Percentiles rank a stretch among this genome's conserved stretches.
These are phyloP conservation scores for Penicillium psychrosexuale DNA, from an alignment of 2,329 filamentous ascomycete species.

Conservation along the genomic window DNA sequence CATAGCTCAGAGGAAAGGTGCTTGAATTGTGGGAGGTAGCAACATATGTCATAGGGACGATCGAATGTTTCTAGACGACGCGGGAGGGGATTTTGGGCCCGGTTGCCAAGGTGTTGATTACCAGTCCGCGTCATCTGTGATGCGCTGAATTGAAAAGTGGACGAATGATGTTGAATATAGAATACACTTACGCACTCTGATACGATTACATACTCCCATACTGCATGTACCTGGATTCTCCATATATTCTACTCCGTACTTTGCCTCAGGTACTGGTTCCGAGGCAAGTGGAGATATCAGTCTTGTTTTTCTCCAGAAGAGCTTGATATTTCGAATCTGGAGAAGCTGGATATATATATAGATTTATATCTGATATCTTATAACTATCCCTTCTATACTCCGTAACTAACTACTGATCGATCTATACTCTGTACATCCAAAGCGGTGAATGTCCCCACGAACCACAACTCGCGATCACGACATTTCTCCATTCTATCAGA, in stretches of 20 bases:
- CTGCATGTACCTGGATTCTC: no score
- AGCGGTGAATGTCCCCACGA: constrained; percentile 27
- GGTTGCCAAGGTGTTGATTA: constrained; percentile 11
- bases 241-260: no score
- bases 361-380: neutral
- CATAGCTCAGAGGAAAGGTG: constrained; percentile 16
- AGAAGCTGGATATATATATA: neutral
- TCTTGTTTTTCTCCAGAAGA: neutral
- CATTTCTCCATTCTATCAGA: constrained; percentile 45
- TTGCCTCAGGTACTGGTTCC: neutral
- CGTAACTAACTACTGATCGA: neutral
- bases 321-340: neutral
- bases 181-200: neutral
- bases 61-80: neutral
- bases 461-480: constrained; percentile 39
- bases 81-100: neutral
- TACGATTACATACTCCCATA: no score
- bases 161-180: neutral
- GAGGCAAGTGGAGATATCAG: neutral
- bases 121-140: constrained; percentile 15
- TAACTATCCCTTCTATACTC: neutral
- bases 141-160: neutral
- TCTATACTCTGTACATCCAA: neutral
- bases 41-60: constrained; percentile 9
- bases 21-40: neutral